Conservation (phyloP, 208 protist genomes). For the Phytomonas serpens region DNA sequence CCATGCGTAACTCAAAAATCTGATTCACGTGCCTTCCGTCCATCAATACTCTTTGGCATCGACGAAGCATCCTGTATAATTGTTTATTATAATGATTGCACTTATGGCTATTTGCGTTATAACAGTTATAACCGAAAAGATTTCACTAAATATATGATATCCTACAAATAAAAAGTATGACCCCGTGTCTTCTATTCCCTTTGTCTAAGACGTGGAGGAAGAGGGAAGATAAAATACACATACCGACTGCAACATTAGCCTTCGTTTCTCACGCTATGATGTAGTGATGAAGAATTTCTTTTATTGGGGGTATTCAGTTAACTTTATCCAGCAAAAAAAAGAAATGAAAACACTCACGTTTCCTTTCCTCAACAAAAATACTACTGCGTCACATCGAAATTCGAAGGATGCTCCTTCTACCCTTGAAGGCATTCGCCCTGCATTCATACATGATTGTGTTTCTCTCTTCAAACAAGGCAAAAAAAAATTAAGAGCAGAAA, state of each 20-base stretch:
- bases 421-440: not conserved
- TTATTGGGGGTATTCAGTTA: too few species aligned
- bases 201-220: conserved; percentile 17
- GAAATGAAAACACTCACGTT: too few species aligned
- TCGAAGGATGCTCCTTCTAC: not conserved
- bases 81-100: not conserved
- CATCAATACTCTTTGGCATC: conserved; percentile 11
- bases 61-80: conserved; percentile 28
- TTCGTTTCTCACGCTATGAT: not conserved
- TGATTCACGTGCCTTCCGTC: conserved; percentile 11
- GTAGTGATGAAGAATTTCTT: too few species aligned
- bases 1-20: conserved; percentile 60
- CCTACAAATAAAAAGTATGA: too few species aligned
- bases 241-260: not conserved
- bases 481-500: conserved; percentile 6
- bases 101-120: too few species aligned
- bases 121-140: not conserved
- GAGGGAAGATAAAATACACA: not conserved
- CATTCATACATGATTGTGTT: not conserved
- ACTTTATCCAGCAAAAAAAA: too few species aligned
- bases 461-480: not conserved
- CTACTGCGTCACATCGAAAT: too few species aligned
- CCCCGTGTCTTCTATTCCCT: not conserved
- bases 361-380: too few species aligned
- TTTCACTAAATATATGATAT: not conserved